Evolutionary conservation across 1,284 basidiomycete species (phyloP), one percentile per base, ranked within the genome.

Genomic region (Apiotrichum sp.): DNA sequence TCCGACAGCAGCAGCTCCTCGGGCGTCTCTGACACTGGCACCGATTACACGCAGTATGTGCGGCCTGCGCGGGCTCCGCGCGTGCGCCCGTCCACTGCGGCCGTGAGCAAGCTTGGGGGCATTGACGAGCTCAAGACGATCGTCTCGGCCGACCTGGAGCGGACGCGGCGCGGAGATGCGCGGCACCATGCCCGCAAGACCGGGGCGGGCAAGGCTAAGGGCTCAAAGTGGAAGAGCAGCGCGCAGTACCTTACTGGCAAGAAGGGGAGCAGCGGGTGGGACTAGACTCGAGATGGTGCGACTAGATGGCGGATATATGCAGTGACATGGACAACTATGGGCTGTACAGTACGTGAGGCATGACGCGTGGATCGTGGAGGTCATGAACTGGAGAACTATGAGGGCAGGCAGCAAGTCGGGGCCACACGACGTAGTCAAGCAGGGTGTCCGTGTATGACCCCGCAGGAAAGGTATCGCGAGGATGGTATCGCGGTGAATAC

Each of bases 211-310:
- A 80, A 83, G 59, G 79, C 84, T 22, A 84, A 85, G 65, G 90
- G 91, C 14, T 88, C 87, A 70, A 93, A 93, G 73, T 87, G 85
- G 59, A 93, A 91, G 76, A 83, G 84, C 66, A 87, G 88, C 65
- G 81, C 76, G 36, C 80, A 82, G 57, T 81, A 88, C 35, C 82
- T 84, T 66, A 65, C 85, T 9, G 85, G 86, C 67, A 78, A 78
- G 55, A 78, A 80, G 49, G 49, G 49, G 11, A 9, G 42, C 32
- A n/a, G 13, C 10, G 49, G 49, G 4, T 50, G 49, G 49, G 40
- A 50, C 39, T 50, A 49, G 47, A 29, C 9, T 29, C 34, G 29
- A 47, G 45, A 47, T 35, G n/a, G 14, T 22, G 22, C 22, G 22
- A 22, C 22, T 22, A 22, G 22, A 22, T 22, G 22, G 22, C 22